phyloP scores from a whole-genome alignment of 1,139 yeast species.

The Arxiozyma telluris region DNA sequence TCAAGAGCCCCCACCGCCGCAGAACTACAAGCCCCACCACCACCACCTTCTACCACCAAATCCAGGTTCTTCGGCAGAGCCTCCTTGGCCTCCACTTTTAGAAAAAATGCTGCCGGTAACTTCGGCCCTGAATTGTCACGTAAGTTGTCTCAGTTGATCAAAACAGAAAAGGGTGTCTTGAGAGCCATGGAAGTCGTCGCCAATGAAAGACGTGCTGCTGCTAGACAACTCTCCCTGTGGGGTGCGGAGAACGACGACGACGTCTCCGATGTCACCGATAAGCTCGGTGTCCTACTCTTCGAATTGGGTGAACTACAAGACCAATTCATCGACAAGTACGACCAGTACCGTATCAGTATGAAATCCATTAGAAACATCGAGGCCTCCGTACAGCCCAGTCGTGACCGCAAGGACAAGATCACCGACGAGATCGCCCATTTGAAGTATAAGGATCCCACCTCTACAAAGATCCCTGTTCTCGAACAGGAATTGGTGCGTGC shows the following conservation, averaged over 20 bases:
- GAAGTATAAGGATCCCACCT: slow-evolving; percentile 77
- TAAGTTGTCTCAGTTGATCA: slow-evolving; percentile 66
- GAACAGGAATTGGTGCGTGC: slow-evolving; percentile 88
- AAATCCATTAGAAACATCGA: slow-evolving; percentile 78
- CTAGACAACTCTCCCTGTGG: slow-evolving; percentile 76
- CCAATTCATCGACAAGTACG: slow-evolving; percentile 78
- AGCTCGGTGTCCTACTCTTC: slow-evolving; percentile 71
- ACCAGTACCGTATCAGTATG: slow-evolving; percentile 74
- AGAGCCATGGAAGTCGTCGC: slow-evolving; percentile 73
- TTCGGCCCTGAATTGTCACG: slow-evolving; percentile 73
- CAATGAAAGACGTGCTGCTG: slow-evolving; percentile 71
- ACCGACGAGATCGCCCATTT: slow-evolving; percentile 77
- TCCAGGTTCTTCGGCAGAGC: slow-evolving; percentile 68
- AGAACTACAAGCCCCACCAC: slow-evolving; percentile 72
- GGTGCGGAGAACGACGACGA: slow-evolving; percentile 82
- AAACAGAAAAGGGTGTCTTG: slow-evolving; percentile 76
- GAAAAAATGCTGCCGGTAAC: slow-evolving; percentile 65
- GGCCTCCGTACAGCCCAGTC: slow-evolving; percentile 77
- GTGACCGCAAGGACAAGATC: slow-evolving; percentile 79
- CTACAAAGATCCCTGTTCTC: slow-evolving; percentile 69
- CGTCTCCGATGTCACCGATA: slow-evolving; percentile 77
- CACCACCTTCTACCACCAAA: slow-evolving; percentile 65
- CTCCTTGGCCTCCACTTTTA: slow-evolving; percentile 54
- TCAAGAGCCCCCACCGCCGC: slow-evolving; percentile 76
- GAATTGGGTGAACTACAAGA: slow-evolving; percentile 85